Conservation (phyloP, 2,329 filamentous ascomycete species). For the Aureobasidium mangrovei region DNA sequence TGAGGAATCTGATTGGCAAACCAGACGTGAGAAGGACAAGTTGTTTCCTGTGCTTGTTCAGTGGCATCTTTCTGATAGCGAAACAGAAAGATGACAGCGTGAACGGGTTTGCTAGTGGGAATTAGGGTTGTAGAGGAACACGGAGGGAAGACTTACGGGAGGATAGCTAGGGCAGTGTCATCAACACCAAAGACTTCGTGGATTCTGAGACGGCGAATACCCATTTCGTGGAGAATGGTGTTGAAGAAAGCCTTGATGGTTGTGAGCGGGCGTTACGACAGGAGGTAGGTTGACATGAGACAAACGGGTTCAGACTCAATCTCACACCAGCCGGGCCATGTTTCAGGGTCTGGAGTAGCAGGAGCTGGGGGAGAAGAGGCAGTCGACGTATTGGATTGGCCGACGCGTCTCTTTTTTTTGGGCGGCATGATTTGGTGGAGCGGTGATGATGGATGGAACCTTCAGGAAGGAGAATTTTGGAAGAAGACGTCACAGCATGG, state of each 20-base stretch:
- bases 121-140: constrained; percentile 21
- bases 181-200: constrained; percentile 71
- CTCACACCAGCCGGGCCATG: constrained; percentile 69
- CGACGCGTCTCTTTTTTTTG: constrained; percentile 19
- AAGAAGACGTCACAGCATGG: no score
- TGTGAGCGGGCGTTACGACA: not conserved
- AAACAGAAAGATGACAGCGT: constrained; percentile 85
- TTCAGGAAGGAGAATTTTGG: no score
- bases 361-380: constrained; percentile 38
- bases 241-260: constrained; percentile 50
- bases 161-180: constrained; percentile 49
- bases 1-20: constrained; percentile 87
- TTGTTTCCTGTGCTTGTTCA: constrained; percentile 37
- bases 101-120: constrained; percentile 56
- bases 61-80: constrained; percentile 53
- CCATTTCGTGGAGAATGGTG: constrained; percentile 69
- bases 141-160: constrained; percentile 45
- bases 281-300: constrained; percentile 5
- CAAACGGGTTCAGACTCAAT: constrained; percentile 82
- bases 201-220: constrained; percentile 62
- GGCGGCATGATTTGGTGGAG: constrained; percentile 13
- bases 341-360: constrained; percentile 42
- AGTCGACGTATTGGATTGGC: constrained; percentile 20
- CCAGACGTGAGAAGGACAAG: constrained; percentile 64
- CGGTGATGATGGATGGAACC: no score